Conservation (phyloP, 2,329 filamentous ascomycete species). For the Trichoderma afroharzianum region DNA sequence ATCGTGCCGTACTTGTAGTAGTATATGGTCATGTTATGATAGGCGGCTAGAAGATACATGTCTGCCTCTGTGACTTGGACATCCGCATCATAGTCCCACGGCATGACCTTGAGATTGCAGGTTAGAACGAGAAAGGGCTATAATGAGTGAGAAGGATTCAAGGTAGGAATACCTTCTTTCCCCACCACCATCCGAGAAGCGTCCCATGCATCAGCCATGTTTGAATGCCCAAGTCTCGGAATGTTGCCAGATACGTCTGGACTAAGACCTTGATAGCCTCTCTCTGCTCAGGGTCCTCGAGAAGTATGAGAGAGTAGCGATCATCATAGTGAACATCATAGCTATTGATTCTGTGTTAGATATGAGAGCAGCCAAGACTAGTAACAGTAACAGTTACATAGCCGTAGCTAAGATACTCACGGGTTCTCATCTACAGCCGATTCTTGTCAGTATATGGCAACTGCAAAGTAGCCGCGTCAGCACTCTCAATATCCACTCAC, state of each 20-base stretch:
- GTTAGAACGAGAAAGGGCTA: background rate
- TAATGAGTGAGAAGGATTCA: background rate
- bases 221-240: constrained; percentile 62
- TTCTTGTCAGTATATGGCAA: background rate
- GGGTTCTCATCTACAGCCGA: background rate
- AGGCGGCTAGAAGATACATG: constrained; percentile 60
- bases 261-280: constrained; percentile 63
- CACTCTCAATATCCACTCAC: constrained; percentile 19
- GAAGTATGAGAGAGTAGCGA: constrained; percentile 38
- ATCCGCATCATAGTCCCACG: constrained; percentile 76
- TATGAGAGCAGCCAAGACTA: background rate
- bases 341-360: constrained; percentile 18
- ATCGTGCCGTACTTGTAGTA: constrained; percentile 40
- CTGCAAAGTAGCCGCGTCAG: background rate
- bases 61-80: constrained; percentile 68
- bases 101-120: constrained; percentile 52
- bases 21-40: constrained; percentile 59
- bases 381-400: background rate
- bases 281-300: constrained; percentile 53
- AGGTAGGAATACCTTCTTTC: constrained; percentile 42
- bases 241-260: constrained; percentile 68
- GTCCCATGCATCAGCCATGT: constrained; percentile 85
- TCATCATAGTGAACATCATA: constrained; percentile 33
- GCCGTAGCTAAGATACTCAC: background rate
- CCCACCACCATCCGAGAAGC: constrained; percentile 88